Base-by-base conservation (phyloP, 176 grass and related monocot species). In the Oryza brachyantha region DNA sequence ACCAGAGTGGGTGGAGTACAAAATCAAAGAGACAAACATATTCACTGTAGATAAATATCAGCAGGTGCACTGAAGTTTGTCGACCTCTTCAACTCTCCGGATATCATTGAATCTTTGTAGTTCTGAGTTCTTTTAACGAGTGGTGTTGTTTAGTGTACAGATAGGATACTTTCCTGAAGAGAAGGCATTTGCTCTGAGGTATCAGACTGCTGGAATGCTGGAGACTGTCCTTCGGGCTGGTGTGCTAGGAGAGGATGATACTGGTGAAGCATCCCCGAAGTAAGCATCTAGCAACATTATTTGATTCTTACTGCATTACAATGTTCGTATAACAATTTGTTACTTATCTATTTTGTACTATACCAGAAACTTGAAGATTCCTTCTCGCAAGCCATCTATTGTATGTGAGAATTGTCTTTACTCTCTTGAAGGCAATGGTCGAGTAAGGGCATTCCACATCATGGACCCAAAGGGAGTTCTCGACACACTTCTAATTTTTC, bases 1-100 rank as follows among this genome's bases (percentile, higher is more conserved):
- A 83, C 83, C 90, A 14, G 92, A 95, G 76, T 99, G 96, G 90
- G 78, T 79, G 6, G 96, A 99, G 75, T 99, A 99, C 81, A 99
- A 95, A 72, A 99, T 99, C 81, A 99, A 95, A 86, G 96, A 99
- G 81, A 89, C 86, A 1, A 99, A 99, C 72, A 93, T 93, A 81
- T 99, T 95, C 74, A 95, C 90, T 5, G 90, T 87, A 25, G 96
- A 99, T 59, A 95, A 93, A 90, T 99, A 99, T 81, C 96, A 99
- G 66, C 90, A 99, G 96, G 92, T 99, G 64, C 41, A 13, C 74
- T 71, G 22, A 43, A 83, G 68, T 63, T 69, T 68, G 13, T 68
- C 38, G 71, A 54, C 54, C 35, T 80, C 42, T 58, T 31, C 31
- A 26, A 61, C 5, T 36, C 12, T 73, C 31, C 3, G 17, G 26